Evolutionary conservation across 2,329 filamentous ascomycete species (phyloP).

Genomic region (Biscogniauxia mediterranea): DNA sequence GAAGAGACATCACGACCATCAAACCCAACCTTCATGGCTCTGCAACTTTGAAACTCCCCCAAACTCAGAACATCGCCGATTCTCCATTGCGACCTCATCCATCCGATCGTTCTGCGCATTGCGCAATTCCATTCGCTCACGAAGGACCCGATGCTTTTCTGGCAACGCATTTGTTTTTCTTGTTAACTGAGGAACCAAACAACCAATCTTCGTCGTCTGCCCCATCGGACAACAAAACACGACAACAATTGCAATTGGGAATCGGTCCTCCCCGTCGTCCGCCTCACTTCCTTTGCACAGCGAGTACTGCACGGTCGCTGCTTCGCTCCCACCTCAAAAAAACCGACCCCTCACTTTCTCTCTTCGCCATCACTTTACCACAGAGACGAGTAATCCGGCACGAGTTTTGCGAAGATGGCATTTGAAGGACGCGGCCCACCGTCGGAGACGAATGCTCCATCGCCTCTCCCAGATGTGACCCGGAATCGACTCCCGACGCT

Average conservation of each 20-base stretch:
- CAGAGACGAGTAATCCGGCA: background rate
- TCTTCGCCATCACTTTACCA: background rate
- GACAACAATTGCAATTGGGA: background rate
- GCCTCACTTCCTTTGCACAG: background rate
- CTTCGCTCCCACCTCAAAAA: too few species aligned
- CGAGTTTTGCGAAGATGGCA: conserved; percentile 34
- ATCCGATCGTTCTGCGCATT: conserved; percentile 24
- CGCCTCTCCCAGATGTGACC: conserved; percentile 56
- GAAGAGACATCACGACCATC: background rate
- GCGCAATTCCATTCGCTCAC: conserved; percentile 29
- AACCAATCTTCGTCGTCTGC: conserved; percentile 1
- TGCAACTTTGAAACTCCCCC: background rate
- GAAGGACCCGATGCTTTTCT: background rate
- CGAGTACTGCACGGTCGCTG: background rate
- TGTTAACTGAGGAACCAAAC: conserved; percentile 5
- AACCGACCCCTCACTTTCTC: background rate
- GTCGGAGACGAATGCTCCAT: conserved; percentile 40
- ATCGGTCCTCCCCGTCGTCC: background rate
- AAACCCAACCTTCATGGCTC: background rate
- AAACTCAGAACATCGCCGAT: background rate
- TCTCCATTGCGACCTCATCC: conserved; percentile 12
- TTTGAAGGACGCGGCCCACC: conserved; percentile 26
- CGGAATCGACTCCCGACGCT: conserved; percentile 90
- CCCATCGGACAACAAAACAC: background rate
- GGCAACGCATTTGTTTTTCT: conserved; percentile 7